Percentiles rank a stretch among this genome's conserved stretches.
phyloP scores from a whole-genome alignment of 1,139 yeast species.

The Debaryomycetaceae sp. region DNA sequence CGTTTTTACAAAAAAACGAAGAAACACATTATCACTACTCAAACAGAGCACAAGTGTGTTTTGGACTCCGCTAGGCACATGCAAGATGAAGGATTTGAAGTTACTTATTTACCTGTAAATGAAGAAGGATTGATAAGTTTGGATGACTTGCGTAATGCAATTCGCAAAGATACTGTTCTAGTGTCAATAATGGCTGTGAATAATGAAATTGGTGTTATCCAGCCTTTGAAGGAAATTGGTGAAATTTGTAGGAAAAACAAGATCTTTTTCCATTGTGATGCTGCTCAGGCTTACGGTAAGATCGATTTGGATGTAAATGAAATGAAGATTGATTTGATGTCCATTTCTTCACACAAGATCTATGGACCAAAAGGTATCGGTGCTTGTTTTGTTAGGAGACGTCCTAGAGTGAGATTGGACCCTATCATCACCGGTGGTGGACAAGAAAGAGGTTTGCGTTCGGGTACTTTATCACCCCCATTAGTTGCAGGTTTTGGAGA shows the following conservation, averaged over 20 bases:
- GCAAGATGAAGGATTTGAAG: conserved; percentile 96
- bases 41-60: conserved; percentile 98
- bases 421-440: conserved; percentile 98
- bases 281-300: conserved; percentile 97
- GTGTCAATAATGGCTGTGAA: conserved; percentile 98
- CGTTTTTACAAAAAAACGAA: conserved; percentile 87
- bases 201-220: conserved; percentile 97
- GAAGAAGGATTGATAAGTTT: conserved; percentile 76
- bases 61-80: conserved; percentile 91
- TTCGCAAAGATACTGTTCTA: conserved; percentile 85
- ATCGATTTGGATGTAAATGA: conserved; percentile 89
- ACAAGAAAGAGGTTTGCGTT: conserved; percentile 96
- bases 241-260: conserved; percentile 78
- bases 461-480: conserved; percentile 97
- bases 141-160: conserved; percentile 75
- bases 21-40: conserved; percentile 91
- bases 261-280: conserved; percentile 97
- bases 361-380: conserved; percentile 99
- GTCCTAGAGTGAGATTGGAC: conserved; percentile 96
- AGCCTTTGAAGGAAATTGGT: conserved; percentile 94
- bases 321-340: conserved; percentile 87
- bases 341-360: conserved; percentile 92
- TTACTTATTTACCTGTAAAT: conserved; percentile 85
- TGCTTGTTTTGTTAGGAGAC: conserved; percentile 91
- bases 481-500: conserved; percentile 95